A percentile compares a stretch with the other conserved stretches of the same genome.
phyloP scores from a whole-genome alignment of 805 yeast species.

The Komagataella ulmi region DNA sequence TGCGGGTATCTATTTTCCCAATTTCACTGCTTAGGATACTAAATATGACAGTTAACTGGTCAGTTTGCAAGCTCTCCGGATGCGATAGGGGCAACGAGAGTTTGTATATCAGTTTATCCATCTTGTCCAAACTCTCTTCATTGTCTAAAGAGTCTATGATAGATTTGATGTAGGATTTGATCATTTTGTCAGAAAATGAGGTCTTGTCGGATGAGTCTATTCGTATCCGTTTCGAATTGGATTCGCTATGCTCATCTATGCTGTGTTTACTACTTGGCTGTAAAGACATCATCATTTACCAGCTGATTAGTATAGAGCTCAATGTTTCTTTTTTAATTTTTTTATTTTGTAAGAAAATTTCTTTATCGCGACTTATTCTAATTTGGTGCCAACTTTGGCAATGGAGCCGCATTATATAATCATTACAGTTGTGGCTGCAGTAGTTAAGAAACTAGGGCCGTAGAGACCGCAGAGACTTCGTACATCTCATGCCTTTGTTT shows the following conservation, averaged over 20 bases:
- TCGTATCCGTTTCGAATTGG: not conserved
- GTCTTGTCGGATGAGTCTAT: not conserved
- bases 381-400: not conserved
- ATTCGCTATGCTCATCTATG: not conserved
- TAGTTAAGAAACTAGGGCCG: no score
- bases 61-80: slow-evolving; percentile 37
- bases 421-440: not conserved
- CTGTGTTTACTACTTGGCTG: not conserved
- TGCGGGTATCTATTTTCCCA: slow-evolving; percentile 47
- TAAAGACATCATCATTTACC: not conserved
- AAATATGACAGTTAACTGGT: slow-evolving; percentile 42
- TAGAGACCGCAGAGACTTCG: no score
- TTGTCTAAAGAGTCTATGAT: not conserved
- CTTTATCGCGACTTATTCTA: not conserved
- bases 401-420: not conserved
- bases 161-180: not conserved
- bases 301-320: not conserved
- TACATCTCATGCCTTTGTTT: no score
- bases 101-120: slow-evolving; percentile 49
- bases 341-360: not conserved
- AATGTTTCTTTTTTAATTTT: no score
- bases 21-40: slow-evolving; percentile 49
- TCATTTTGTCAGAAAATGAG: not conserved
- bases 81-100: slow-evolving; percentile 37
- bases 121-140: slow-evolving; percentile 1